Evolutionary conservation across 2,329 filamentous ascomycete genomes (phyloP).

Genomic region (Fusarium burgessii): DNA sequence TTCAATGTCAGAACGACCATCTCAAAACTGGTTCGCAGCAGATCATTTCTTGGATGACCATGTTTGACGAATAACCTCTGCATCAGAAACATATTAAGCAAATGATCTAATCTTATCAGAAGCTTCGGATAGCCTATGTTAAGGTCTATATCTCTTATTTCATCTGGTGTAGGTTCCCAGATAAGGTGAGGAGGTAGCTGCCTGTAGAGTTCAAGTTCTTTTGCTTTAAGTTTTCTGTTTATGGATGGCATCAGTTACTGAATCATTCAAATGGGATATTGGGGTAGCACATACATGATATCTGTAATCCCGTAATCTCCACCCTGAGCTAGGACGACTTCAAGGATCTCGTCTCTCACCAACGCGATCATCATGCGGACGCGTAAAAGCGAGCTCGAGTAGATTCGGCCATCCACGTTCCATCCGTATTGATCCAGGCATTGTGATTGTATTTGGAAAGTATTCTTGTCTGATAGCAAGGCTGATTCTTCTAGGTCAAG

Average conservation of each 20-base stretch:
- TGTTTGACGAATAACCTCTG: neutral
- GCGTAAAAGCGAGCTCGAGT: neutral
- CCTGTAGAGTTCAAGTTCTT: neutral
- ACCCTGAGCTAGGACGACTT: neutral
- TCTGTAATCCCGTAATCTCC: fast-evolving
- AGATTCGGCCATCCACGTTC: neutral
- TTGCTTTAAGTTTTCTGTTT: neutral
- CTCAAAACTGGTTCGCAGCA: neutral
- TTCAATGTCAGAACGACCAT: neutral
- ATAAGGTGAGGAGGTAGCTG: neutral
- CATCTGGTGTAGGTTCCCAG: neutral
- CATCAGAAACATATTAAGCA: neutral
- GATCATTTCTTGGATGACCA: neutral
- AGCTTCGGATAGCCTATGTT: neutral
- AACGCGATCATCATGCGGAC: neutral
- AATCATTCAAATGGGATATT: no score
- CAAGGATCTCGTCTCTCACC: neutral
- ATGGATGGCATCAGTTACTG: no score
- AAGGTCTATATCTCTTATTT: neutral
- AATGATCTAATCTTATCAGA: neutral
- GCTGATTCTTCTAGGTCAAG: neutral
- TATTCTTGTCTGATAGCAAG: neutral
- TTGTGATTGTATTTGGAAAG: fast-evolving
- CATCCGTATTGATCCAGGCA: neutral
- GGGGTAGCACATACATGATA: neutral